A percentile compares a stretch with the other conserved stretches of the same genome.
Evolutionary conservation across 345 rosid species (phyloP).

Genomic region (Eucalyptus tenuipes): DNA sequence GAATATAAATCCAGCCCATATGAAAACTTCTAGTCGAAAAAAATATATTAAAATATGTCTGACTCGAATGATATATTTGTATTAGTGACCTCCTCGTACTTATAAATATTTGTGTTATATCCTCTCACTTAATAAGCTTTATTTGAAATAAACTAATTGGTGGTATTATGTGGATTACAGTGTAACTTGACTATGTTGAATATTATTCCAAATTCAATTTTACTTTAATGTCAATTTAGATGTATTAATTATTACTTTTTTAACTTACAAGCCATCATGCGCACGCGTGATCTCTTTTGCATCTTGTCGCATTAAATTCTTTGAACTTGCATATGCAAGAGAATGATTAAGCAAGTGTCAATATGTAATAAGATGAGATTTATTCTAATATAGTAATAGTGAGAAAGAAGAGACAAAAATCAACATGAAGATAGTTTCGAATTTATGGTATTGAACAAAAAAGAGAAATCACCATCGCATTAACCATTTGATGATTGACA

Average conservation of each 20-base stretch:
- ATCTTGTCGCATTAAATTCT: not conserved
- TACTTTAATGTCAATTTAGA: not conserved
- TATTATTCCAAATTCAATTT: not conserved
- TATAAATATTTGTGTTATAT: not conserved
- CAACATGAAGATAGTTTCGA: not conserved
- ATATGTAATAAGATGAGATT: not conserved
- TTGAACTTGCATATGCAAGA: not conserved
- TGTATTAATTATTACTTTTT: not conserved
- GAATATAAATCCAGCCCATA: not conserved
- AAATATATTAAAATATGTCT: not conserved
- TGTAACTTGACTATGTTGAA: not conserved
- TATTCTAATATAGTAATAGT: not conserved
- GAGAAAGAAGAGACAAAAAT: not conserved
- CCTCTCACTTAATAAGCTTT: not conserved
- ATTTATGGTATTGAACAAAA: not conserved
- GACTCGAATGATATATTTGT: not conserved
- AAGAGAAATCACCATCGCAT: not conserved
- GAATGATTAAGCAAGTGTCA: not conserved
- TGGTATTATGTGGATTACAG: not conserved
- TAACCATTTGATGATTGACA: not conserved
- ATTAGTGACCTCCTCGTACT: not conserved
- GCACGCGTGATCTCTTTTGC: accelerated
- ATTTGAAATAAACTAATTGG: not conserved
- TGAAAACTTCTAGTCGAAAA: not conserved
- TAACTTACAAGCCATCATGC: not conserved